Percentiles rank a stretch among this genome's conserved stretches.
Evolutionary conservation across 2,329 filamentous ascomycete species (phyloP).

Genomic region (Clarireedia paspali): DNA sequence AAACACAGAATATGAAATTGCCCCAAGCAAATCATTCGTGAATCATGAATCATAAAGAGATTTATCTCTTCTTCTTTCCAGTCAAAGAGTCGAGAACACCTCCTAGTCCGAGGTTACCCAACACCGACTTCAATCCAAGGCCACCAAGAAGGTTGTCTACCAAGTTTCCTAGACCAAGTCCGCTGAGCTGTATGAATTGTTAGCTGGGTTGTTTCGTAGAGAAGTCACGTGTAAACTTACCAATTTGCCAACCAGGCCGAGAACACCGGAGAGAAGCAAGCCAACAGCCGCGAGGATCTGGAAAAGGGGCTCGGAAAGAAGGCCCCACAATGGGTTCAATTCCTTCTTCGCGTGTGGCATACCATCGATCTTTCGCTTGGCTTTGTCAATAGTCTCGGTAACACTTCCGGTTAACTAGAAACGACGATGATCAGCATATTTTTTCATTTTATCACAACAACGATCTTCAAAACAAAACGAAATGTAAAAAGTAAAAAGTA

Average conservation of each 20-base stretch:
- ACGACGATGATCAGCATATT: conserved; percentile 23
- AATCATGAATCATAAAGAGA: background rate
- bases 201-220: background rate
- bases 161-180: conserved; percentile 73
- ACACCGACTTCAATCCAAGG: conserved; percentile 66
- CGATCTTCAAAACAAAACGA: too few relatives aligned
- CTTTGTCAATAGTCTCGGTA: conserved; percentile 74
- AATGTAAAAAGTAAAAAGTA: background rate
- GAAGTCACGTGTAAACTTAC: conserved; percentile 27
- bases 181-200: conserved; percentile 33
- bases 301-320: conserved; percentile 74
- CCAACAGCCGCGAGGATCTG: conserved; percentile 90
- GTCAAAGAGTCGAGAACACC: conserved; percentile 34
- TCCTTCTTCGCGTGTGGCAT: conserved; percentile 96
- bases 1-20: conserved; percentile 3
- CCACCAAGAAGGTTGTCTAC: conserved; percentile 73
- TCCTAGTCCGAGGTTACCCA: conserved; percentile 63
- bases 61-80: conserved; percentile 36
- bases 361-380: conserved; percentile 79
- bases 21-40: background rate
- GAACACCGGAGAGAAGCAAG: conserved; percentile 70
- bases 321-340: conserved; percentile 80
- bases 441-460: background rate
- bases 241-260: conserved; percentile 75
- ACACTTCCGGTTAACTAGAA: conserved; percentile 63